Percentiles rank a stretch among this genome's conserved stretches.
phyloP scores from a whole-genome alignment of 352 stramenopile genomes.

The Phytophthora tentaculata region DNA sequence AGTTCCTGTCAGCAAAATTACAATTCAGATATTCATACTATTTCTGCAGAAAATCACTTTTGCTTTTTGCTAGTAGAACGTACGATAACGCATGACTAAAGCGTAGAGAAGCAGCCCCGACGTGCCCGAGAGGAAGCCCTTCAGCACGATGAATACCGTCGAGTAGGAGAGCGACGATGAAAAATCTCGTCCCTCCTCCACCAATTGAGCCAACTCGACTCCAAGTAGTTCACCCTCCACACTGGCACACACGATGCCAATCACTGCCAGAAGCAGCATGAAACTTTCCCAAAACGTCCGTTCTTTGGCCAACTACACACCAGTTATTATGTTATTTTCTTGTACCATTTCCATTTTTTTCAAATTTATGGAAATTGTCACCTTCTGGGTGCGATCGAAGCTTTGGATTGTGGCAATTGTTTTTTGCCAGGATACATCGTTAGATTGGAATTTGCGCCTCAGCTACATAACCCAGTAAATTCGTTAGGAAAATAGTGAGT shows the following conservation, averaged over 20 bases:
- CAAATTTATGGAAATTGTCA: conserved; percentile 10
- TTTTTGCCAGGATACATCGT: conserved; percentile 36
- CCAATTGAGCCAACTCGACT: conserved; percentile 32
- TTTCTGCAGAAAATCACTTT: not conserved
- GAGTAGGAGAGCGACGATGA: conserved; percentile 27
- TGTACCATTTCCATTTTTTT: no score
- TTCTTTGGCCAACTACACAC: conserved; percentile 28
- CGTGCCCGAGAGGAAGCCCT: conserved; percentile 43
- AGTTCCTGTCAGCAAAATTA: conserved; percentile 22
- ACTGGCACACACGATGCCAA: conserved; percentile 46
- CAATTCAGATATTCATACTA: not conserved
- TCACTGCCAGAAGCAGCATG: conserved; percentile 49
- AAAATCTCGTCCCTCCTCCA: conserved; percentile 16
- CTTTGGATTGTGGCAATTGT: conserved; percentile 46
- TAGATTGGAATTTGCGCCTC: conserved; percentile 24
- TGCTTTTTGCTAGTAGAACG: conserved; percentile 7
- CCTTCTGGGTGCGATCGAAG: conserved; percentile 45
- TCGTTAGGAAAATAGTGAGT: not conserved
- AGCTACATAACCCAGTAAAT: conserved; percentile 15
- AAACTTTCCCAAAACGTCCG: conserved; percentile 46
- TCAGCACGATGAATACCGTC: conserved; percentile 40
- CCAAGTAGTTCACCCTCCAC: conserved; percentile 64
- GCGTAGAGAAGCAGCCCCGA: conserved; percentile 44
- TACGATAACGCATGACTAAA: conserved; percentile 58
- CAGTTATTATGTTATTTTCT: conserved; percentile 7